Evolutionary conservation across 148 eudicot genomes (phyloP).

Genomic region (Camellia lanceoleosa): DNA sequence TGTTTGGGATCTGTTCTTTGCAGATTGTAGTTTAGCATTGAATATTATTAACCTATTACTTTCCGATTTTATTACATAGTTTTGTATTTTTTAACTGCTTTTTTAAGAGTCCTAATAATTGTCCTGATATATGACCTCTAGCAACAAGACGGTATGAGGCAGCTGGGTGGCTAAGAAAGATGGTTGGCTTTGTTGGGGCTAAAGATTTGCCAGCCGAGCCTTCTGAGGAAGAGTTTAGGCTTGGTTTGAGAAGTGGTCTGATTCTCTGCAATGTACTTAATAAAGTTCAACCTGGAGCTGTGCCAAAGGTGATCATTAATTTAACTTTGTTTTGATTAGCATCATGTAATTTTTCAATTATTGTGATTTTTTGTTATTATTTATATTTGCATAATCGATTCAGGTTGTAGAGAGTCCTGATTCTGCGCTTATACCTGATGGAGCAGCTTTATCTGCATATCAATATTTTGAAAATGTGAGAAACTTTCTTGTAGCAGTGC

Average conservation of each 20-base stretch:
- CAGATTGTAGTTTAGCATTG: neutral
- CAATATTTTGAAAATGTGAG: slow-evolving; percentile 97
- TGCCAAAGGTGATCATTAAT: slow-evolving; percentile 54
- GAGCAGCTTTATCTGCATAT: slow-evolving; percentile 92
- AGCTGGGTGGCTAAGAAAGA: slow-evolving; percentile 83
- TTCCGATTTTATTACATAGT: neutral
- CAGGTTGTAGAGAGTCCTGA: slow-evolving; percentile 93
- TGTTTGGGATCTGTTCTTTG: slow-evolving; percentile 8
- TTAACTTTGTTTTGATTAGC: neutral
- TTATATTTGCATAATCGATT: slow-evolving; percentile 3
- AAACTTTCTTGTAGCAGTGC: slow-evolving; percentile 84
- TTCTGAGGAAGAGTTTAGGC: slow-evolving; percentile 82
- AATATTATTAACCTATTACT: neutral
- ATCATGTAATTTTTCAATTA: neutral
- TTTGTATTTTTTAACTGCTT: neutral
- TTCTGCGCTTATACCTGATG: slow-evolving; percentile 74
- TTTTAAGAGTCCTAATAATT: neutral
- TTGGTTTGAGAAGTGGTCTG: slow-evolving; percentile 84
- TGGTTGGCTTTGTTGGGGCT: slow-evolving; percentile 82
- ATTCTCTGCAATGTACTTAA: slow-evolving; percentile 84
- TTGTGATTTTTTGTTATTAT: neutral
- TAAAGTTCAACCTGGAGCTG: slow-evolving; percentile 90
- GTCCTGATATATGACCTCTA: slow-evolving; percentile 11
- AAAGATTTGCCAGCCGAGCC: slow-evolving; percentile 93
- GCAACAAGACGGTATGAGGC: slow-evolving; percentile 88